A percentile compares a stretch with the other conserved stretches of the same genome.
phyloP scores from a whole-genome alignment of 495 filamentous ascomycete species.

The Penicillium samsonianum region DNA sequence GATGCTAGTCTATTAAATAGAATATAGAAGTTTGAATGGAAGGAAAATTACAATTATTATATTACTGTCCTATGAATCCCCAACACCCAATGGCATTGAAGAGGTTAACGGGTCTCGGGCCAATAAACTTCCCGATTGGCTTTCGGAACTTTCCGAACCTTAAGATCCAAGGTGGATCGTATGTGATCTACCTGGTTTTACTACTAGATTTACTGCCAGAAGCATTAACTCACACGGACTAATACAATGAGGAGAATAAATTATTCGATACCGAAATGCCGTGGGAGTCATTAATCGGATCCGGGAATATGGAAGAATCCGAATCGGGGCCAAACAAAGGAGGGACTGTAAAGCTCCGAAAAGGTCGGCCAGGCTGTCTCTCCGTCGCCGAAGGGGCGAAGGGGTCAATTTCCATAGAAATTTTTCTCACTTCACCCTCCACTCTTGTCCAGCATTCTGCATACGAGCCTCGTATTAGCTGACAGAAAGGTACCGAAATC shows the following conservation, averaged over 20 bases:
- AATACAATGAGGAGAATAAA: background rate
- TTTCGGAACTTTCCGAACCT: slow-evolving; percentile 3
- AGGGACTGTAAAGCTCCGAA: background rate
- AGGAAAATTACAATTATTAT: no score
- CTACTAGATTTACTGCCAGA: background rate
- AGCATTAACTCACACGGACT: no score
- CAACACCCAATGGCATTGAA: background rate
- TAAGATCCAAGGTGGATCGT: background rate
- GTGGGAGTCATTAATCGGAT: background rate
- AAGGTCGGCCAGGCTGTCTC: background rate
- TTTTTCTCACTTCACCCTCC: background rate
- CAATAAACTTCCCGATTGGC: background rate
- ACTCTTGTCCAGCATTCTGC: background rate
- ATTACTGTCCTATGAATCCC: no score
- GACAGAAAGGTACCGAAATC: background rate
- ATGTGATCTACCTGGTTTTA: background rate
- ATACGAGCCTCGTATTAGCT: background rate
- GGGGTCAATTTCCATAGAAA: background rate
- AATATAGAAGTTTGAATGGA: background rate
- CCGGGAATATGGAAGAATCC: background rate
- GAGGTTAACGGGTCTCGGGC: background rate
- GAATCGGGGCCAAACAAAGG: slow-evolving; percentile 1
- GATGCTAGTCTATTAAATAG: background rate
- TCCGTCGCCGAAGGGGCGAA: background rate
- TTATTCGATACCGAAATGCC: background rate